phyloP scores from a whole-genome alignment of 495 filamentous ascomycete species.

The Letharia columbiana region DNA sequence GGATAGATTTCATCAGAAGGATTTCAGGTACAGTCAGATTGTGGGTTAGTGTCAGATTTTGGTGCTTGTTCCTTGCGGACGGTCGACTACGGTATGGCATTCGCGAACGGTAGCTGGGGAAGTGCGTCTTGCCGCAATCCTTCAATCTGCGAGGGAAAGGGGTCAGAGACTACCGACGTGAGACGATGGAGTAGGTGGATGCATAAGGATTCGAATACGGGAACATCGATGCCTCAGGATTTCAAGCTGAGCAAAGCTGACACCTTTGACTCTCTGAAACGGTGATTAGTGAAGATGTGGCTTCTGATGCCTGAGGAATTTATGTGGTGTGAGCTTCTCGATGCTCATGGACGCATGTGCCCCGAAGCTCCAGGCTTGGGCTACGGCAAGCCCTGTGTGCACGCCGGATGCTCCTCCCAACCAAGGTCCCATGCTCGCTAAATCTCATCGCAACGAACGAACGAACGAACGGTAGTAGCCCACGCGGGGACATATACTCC shows the following conservation, averaged over 20 bases:
- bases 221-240: neutral
- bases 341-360: neutral
- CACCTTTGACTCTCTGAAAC: neutral
- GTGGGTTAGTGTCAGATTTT: neutral
- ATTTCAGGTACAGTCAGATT: neutral
- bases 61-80: neutral
- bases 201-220: too few relatives aligned
- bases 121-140: neutral
- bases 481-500: neutral
- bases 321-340: neutral
- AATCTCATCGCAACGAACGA: neutral
- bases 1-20: neutral
- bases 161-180: neutral
- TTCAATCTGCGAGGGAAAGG: neutral
- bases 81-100: neutral
- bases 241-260: neutral
- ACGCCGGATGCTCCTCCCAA: neutral
- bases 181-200: too few relatives aligned
- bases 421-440: neutral
- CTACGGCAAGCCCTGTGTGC: slow-evolving; percentile 3
- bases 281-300: neutral
- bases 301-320: neutral
- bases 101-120: neutral
- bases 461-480: neutral
- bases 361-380: slow-evolving; percentile 6